phyloP scores from a whole-genome alignment of 306 rosid genomes.

The Quillaja saponaria region DNA sequence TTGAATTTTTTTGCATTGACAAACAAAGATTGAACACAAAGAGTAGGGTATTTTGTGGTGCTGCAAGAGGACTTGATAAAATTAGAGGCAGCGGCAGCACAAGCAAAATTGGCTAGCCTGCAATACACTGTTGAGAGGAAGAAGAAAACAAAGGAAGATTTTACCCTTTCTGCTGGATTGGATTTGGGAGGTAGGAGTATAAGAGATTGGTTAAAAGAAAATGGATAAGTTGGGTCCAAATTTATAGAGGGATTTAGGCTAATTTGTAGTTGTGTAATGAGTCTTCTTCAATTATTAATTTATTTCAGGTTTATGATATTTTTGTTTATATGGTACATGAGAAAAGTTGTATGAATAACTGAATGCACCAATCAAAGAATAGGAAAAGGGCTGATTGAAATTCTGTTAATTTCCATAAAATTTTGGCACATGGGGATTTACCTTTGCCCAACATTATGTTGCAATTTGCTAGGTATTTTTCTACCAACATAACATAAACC shows the following conservation, averaged over 20 bases:
- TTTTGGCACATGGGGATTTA: neutral
- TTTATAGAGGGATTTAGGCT: constrained; percentile 22
- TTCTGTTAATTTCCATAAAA: constrained; percentile 1
- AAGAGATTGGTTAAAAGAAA: neutral
- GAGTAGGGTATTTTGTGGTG: constrained; percentile 38
- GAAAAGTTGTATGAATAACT: neutral
- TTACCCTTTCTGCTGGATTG: constrained; percentile 29
- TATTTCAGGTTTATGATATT: no score
- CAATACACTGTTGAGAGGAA: constrained; percentile 23
- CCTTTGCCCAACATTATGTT: neutral
- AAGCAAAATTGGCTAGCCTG: constrained; percentile 14
- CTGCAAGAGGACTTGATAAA: constrained; percentile 44
- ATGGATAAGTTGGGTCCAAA: neutral
- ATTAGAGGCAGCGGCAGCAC: constrained; percentile 22
- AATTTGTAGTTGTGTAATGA: no score
- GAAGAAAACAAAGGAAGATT: constrained; percentile 12
- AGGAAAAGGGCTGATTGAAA: neutral
- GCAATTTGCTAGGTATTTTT: neutral
- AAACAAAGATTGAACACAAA: constrained; percentile 45
- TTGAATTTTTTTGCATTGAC: constrained; percentile 10
- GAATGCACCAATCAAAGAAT: neutral
- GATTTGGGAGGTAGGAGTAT: no score
- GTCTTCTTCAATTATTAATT: neutral
- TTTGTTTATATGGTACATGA: neutral
- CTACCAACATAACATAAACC: constrained; percentile 5